These are phyloP conservation scores for Populus trichocarpa DNA, from an alignment of 441 rosid genomes.

Conservation along the genomic window DNA sequence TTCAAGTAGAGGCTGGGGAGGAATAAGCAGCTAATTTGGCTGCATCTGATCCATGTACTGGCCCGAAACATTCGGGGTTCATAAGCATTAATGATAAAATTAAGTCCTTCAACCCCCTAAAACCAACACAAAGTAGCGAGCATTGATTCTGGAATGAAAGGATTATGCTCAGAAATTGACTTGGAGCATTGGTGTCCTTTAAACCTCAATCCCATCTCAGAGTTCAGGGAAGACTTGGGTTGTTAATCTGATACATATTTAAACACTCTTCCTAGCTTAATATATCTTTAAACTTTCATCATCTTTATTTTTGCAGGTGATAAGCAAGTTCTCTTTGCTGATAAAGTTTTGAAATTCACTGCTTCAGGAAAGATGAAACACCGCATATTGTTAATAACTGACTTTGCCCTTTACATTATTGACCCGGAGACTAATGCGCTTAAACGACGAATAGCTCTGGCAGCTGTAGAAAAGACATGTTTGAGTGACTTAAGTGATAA, in stretches of 20 bases:
- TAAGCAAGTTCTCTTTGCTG: slow-evolving; percentile 68
- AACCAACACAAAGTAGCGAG: not conserved
- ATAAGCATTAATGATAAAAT: not conserved
- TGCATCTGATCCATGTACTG: not conserved
- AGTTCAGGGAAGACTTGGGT: not conserved
- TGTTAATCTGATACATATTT: not conserved
- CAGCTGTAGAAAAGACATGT: slow-evolving; percentile 77
- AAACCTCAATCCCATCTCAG: not conserved
- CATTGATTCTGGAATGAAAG: not conserved
- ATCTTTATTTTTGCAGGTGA: slow-evolving; percentile 47
- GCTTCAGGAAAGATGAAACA: slow-evolving; percentile 84
- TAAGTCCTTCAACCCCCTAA: not conserved
- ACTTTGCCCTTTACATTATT: slow-evolving; percentile 77
- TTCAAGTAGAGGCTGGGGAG: not conserved
- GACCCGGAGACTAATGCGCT: slow-evolving; percentile 77
- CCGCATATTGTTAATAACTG: slow-evolving; percentile 68
- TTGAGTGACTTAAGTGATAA: slow-evolving; percentile 86
- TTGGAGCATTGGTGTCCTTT: not conserved
- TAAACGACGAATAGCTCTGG: slow-evolving; percentile 70
- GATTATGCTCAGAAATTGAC: not conserved
- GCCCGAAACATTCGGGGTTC: not conserved
- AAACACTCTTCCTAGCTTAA: not conserved
- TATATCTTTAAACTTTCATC: not conserved
- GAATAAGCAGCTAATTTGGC: not conserved
- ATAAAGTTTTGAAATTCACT: slow-evolving; percentile 87